phyloP scores from a whole-genome alignment of 768 basidiomycete species.

The Melanogaster broomeanus region DNA sequence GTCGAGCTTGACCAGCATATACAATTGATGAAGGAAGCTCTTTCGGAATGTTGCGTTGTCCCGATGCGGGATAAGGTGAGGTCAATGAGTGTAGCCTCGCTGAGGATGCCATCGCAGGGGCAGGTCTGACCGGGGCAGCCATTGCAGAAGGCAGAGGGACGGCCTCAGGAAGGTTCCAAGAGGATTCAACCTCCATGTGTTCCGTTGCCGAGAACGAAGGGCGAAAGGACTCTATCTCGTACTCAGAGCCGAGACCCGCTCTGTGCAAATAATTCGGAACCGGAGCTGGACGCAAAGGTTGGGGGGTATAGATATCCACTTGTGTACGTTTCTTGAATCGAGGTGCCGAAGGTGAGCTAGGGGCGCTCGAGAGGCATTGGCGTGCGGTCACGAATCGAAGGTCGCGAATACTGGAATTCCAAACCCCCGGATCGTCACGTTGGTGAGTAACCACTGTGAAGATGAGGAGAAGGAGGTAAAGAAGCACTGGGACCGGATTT shows the following conservation, averaged over 20 bases:
- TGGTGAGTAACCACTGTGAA: constrained; percentile 44
- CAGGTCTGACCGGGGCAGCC: constrained; percentile 12
- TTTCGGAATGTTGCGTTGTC: constrained; percentile 6
- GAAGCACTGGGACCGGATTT: constrained; percentile 44
- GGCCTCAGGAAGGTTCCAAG: constrained; percentile 25
- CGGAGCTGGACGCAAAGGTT: constrained; percentile 41
- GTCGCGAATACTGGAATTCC: constrained; percentile 49
- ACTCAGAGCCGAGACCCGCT: constrained; percentile 43
- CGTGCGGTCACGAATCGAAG: constrained; percentile 38
- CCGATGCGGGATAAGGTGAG: constrained; percentile 8
- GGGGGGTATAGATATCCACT: constrained; percentile 45
- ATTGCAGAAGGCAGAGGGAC: constrained; percentile 24
- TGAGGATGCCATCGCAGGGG: constrained; percentile 17
- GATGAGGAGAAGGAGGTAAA: constrained; percentile 55
- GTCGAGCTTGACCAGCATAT: constrained; percentile 34
- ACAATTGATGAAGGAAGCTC: constrained; percentile 26
- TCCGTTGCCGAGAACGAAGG: constrained; percentile 27
- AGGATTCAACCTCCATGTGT: constrained; percentile 17
- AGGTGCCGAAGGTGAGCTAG: constrained; percentile 37
- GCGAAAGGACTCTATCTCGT: constrained; percentile 49
- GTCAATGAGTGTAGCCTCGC: constrained; percentile 5
- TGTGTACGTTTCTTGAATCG: constrained; percentile 35
- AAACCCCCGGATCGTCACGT: constrained; percentile 49
- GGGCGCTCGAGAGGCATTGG: constrained; percentile 33
- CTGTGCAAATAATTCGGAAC: constrained; percentile 32